These are phyloP conservation scores for Wickerhamiella bombiphila DNA, from an alignment of 805 yeast genomes.

Conservation along the genomic window DNA sequence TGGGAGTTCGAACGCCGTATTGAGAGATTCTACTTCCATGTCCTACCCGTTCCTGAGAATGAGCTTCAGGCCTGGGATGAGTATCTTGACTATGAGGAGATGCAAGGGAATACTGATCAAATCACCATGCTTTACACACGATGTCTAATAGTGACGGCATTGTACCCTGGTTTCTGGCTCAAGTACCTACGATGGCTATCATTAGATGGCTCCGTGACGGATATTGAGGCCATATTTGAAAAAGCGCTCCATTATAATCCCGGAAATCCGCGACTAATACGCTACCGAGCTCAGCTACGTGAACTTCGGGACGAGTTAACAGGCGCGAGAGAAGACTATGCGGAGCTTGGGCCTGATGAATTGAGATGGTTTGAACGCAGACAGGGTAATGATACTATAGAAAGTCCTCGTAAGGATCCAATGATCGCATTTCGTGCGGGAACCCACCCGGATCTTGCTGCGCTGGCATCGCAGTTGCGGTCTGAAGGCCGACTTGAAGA, in stretches of 20 bases:
- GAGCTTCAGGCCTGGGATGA: conserved; percentile 43
- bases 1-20: conserved; percentile 69
- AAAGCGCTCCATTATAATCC: conserved; percentile 10
- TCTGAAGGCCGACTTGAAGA: conserved; percentile 24
- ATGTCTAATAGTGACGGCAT: conserved; percentile 42
- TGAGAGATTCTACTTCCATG: conserved; percentile 42
- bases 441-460: conserved; percentile 1
- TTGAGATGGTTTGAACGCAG: neutral
- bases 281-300: conserved; percentile 1
- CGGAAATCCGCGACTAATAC: neutral
- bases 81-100: conserved; percentile 46
- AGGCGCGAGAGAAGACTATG: conserved; percentile 5
- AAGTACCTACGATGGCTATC: conserved; percentile 44
- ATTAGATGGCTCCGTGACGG: neutral
- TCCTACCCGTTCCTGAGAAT: conserved; percentile 32
- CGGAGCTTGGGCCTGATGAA: neutral
- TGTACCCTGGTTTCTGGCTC: conserved; percentile 51
- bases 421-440: neutral
- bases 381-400: neutral
- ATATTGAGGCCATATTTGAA: conserved; percentile 1
- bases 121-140: conserved; percentile 49
- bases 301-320: conserved; percentile 8
- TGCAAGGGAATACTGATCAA: conserved; percentile 19
- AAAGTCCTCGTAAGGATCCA: too few relatives aligned
- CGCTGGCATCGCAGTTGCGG: neutral